Conservation (phyloP, 805 yeast species). For the Candida ovalis region DNA sequence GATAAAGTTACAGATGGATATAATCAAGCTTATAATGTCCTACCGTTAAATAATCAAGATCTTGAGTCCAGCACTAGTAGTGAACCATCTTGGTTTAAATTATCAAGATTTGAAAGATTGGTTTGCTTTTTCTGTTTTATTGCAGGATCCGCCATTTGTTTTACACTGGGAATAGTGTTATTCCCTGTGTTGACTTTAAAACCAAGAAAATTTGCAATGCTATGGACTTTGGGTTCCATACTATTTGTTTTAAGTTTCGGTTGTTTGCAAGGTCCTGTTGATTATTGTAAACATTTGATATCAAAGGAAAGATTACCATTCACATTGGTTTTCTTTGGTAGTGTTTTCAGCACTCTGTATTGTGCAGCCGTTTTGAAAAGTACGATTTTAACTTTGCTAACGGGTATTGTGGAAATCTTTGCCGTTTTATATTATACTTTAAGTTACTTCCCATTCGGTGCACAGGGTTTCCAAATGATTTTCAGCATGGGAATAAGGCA, state of each 20-base stretch:
- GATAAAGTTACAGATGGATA: slow-evolving; percentile 26
- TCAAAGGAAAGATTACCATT: slow-evolving; percentile 77
- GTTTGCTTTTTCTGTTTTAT: slow-evolving; percentile 75
- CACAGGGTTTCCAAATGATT: slow-evolving; percentile 60
- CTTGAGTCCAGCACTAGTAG: slow-evolving; percentile 39
- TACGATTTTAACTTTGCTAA: slow-evolving; percentile 70
- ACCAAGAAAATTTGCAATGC: slow-evolving; percentile 85
- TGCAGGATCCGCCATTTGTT: slow-evolving; percentile 74
- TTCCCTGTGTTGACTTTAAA: slow-evolving; percentile 86
- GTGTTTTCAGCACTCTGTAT: slow-evolving; percentile 74
- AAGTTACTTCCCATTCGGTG: slow-evolving; percentile 95
- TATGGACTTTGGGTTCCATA: slow-evolving; percentile 90
- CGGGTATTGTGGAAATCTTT: slow-evolving; percentile 72
- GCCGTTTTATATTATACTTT: slow-evolving; percentile 89
- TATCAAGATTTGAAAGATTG: slow-evolving; percentile 77
- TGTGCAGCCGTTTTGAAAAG: slow-evolving; percentile 69
- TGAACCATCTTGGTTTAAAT: slow-evolving; percentile 75
- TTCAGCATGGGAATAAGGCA: slow-evolving; percentile 37
- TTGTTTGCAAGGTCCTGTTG: slow-evolving; percentile 86
- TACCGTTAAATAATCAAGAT: slow-evolving; percentile 62
- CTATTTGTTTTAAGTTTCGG: slow-evolving; percentile 88
- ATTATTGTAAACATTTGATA: slow-evolving; percentile 67
- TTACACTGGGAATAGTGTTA: slow-evolving; percentile 72
- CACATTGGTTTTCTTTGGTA: slow-evolving; percentile 73
- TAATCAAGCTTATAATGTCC: slow-evolving; percentile 56